Conservation (phyloP, 140 eudicot genomes). For the Senecio squalidus region DNA sequence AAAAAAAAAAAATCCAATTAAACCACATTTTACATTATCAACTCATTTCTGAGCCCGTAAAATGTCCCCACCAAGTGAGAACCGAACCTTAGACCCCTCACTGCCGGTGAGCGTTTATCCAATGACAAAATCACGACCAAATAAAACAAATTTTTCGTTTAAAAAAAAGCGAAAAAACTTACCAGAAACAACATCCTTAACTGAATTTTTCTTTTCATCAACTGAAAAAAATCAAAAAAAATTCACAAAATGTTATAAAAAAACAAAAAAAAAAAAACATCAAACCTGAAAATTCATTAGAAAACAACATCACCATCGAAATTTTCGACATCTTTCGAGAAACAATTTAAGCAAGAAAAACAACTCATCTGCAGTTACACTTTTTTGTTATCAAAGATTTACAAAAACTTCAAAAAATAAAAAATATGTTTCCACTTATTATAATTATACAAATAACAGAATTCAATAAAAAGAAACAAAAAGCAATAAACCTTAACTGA, state of each 20-base stretch:
- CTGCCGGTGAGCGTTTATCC: no score
- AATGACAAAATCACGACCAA: no score
- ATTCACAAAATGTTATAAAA: neutral
- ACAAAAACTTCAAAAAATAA: neutral
- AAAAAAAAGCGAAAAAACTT: no score
- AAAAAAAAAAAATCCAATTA: neutral
- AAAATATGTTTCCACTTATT: no score
- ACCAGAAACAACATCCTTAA: slow-evolving; percentile 16
- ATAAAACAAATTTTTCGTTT: no score
- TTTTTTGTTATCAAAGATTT: neutral
- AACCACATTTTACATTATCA: slow-evolving; percentile 11
- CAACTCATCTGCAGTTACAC: slow-evolving; percentile 15
- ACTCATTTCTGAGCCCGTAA: neutral
- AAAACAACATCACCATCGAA: slow-evolving; percentile 12
- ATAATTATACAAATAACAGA: slow-evolving; percentile 6
- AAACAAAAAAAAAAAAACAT: neutral
- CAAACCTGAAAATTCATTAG: slow-evolving; percentile 23
- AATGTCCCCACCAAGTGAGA: no score
- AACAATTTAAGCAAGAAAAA: slow-evolving; percentile 23
- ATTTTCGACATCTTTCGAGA: slow-evolving; percentile 28
- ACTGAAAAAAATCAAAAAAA: slow-evolving; percentile 7
- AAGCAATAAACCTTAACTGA: slow-evolving; percentile 10
- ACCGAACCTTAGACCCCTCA: no score
- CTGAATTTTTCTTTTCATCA: slow-evolving; percentile 19
- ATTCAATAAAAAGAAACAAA: slow-evolving; percentile 9